phyloP scores from a whole-genome alignment of 1,284 basidiomycete species.

The Irpex sp. region DNA sequence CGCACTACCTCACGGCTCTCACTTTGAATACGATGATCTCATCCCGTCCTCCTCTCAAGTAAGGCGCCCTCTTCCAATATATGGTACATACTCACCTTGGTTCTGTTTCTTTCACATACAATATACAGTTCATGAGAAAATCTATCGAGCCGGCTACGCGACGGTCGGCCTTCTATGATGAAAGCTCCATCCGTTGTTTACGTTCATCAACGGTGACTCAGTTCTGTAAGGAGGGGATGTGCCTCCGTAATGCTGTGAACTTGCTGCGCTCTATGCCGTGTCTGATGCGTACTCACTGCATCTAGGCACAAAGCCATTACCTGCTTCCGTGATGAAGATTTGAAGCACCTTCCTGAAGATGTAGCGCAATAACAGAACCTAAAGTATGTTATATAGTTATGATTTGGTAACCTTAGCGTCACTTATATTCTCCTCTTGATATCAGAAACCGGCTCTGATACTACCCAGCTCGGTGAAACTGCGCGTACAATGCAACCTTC shows the following conservation, averaged over 20 bases:
- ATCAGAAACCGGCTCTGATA: too few relatives aligned
- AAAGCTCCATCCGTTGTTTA: neutral
- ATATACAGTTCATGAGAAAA: neutral
- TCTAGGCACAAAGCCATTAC: neutral
- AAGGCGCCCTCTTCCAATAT: neutral
- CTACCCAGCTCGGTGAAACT: too few relatives aligned
- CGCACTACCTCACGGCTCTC: too few relatives aligned
- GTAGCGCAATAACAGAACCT: too few relatives aligned
- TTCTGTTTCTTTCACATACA: neutral
- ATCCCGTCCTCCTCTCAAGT: too few relatives aligned
- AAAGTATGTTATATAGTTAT: too few relatives aligned
- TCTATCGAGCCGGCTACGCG: neutral
- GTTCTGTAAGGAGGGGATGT: neutral
- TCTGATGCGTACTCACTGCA: neutral
- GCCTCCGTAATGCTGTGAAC: neutral
- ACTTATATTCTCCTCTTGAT: too few relatives aligned
- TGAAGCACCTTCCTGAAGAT: neutral
- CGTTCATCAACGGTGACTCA: neutral
- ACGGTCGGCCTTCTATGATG: neutral
- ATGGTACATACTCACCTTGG: neutral
- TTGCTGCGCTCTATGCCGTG: neutral
- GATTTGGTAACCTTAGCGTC: too few relatives aligned
- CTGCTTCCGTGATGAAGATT: neutral
- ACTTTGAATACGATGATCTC: too few relatives aligned
- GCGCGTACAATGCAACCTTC: neutral